Conservation (phyloP, 495 filamentous ascomycete species). For the Bryoglossum gracile region DNA sequence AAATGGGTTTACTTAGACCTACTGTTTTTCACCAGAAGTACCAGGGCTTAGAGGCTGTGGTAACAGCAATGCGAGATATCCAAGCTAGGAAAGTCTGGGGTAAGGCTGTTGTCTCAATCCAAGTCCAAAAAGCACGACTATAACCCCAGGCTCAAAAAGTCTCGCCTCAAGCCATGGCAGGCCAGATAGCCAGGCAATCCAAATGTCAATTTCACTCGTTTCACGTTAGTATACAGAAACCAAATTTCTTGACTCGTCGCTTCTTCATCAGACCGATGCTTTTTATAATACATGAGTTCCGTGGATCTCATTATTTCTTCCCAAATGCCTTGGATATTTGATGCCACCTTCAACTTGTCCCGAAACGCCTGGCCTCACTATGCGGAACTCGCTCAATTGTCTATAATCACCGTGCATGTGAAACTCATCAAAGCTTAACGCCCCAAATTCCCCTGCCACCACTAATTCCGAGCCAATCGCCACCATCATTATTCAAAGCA, state of each 20-base stretch:
- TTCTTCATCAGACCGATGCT: conserved; percentile 7
- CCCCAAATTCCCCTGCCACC: conserved; percentile 91
- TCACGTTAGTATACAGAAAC: background rate
- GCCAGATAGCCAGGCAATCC: too few relatives aligned
- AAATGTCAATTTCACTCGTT: too few relatives aligned
- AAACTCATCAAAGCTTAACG: conserved; percentile 52
- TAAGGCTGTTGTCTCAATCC: conserved; percentile 64
- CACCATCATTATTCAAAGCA: conserved; percentile 59
- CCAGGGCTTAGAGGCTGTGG: conserved; percentile 58
- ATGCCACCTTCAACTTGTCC: conserved; percentile 8
- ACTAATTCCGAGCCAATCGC: conserved; percentile 91
- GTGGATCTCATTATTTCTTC: conserved; percentile 4
- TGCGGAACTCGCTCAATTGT: conserved; percentile 19
- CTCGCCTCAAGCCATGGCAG: too few relatives aligned
- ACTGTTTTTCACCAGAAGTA: conserved; percentile 51
- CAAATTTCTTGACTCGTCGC: background rate
- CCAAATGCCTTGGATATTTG: conserved; percentile 21
- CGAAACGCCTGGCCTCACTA: conserved; percentile 22
- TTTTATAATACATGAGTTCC: conserved; percentile 19
- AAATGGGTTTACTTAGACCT: conserved; percentile 50
- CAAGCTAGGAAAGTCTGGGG: conserved; percentile 59
- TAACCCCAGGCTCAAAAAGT: too few relatives aligned
- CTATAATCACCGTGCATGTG: conserved; percentile 10
- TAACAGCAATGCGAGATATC: conserved; percentile 51
- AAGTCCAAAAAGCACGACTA: conserved; percentile 3